These are phyloP conservation scores for Elasticomyces elasticus DNA, from an alignment of 495 filamentous ascomycete species.

Conservation along the genomic window DNA sequence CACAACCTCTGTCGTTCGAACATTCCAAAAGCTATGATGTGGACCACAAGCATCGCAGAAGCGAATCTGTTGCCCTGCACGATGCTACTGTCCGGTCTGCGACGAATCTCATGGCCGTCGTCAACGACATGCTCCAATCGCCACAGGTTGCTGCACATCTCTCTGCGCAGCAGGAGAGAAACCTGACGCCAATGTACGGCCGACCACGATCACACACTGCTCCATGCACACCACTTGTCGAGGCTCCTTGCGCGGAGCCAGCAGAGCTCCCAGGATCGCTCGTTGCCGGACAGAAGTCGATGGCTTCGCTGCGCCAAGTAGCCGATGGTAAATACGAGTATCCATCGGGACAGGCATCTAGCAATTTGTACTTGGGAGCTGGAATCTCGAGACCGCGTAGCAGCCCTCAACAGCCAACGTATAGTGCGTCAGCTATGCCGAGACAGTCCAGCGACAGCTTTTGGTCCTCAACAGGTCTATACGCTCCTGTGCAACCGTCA, in stretches of 20 bases:
- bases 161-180: constrained; percentile 14
- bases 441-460: not conserved
- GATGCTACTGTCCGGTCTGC: constrained; percentile 30
- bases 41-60: constrained; percentile 19
- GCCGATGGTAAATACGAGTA: not conserved
- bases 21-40: constrained; percentile 11
- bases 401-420: constrained; percentile 7
- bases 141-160: constrained; percentile 25
- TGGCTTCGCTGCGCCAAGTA: constrained; percentile 17
- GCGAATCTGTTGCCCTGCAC: constrained; percentile 23
- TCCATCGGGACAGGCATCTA: not conserved
- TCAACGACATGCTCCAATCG: constrained; percentile 32
- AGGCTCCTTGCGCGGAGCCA: constrained; percentile 10
- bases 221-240: constrained; percentile 23
- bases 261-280: constrained; percentile 32
- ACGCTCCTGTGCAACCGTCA: not conserved
- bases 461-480: not conserved
- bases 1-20: constrained; percentile 15
- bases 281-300: constrained; percentile 11
- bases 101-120: constrained; percentile 29
- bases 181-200: constrained; percentile 25
- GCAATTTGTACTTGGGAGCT: not conserved
- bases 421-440: not conserved
- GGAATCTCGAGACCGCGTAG: constrained; percentile 7
- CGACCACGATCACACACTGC: constrained; percentile 30